These are phyloP conservation scores for Trichoderma simmonsii DNA, from an alignment of 2,329 filamentous ascomycete genomes.

Conservation along the genomic window DNA sequence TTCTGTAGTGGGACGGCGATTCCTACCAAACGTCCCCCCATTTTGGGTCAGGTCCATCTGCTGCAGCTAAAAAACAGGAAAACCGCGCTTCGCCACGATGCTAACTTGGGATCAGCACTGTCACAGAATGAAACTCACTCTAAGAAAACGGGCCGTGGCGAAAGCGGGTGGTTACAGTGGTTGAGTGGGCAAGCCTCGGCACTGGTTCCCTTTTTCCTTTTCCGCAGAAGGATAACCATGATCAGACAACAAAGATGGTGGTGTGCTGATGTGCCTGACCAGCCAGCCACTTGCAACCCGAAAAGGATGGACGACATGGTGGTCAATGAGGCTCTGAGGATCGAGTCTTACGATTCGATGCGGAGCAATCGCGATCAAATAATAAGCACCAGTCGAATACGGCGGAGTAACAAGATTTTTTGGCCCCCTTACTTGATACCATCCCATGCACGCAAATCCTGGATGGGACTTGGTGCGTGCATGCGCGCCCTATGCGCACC, in stretches of 20 bases:
- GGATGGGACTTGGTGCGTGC: not conserved
- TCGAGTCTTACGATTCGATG: conserved; percentile 15
- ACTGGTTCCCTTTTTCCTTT: not conserved
- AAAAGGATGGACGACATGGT: not conserved
- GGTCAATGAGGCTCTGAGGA: not conserved
- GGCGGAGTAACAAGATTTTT: not conserved
- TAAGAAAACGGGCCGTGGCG: conserved; percentile 2
- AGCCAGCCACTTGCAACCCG: not conserved
- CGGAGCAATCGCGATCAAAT: conserved; percentile 13
- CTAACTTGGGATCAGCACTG: not conserved
- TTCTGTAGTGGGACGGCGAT: not conserved
- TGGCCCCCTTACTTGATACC: conserved; percentile 1
- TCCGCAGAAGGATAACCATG: not conserved
- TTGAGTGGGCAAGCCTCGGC: not conserved
- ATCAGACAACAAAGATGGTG: not conserved
- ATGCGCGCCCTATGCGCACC: not conserved
- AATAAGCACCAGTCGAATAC: not conserved
- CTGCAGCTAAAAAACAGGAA: conserved; percentile 6
- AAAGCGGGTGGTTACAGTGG: not conserved
- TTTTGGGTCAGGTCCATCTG: not conserved
- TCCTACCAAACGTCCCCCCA: not conserved
- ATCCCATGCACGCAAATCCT: not conserved
- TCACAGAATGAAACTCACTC: not conserved
- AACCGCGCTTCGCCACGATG: conserved; percentile 9
- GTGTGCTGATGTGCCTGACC: not conserved